Evolutionary conservation across 2,329 filamentous ascomycete species (phyloP), one percentile per base, ranked within the genome.

Genomic region (Lojkania enalia): DNA sequence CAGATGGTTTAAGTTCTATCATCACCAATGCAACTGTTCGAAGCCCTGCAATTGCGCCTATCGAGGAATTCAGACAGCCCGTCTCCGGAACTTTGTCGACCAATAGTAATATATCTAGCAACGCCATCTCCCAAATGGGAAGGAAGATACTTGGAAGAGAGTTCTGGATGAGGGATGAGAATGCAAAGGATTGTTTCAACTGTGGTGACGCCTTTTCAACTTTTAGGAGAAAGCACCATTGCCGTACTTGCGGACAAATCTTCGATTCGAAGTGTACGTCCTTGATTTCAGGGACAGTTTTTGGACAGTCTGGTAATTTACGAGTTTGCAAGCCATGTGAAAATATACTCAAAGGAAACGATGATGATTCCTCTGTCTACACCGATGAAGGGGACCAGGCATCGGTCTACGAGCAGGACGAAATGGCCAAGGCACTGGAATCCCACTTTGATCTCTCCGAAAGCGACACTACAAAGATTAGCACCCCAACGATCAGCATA

Each of bases 91-190:
- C 46, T 20, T n/a, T 27, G 3, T 48, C 58, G 16, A 66, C 64
- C 4, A 46, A 49, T 21, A 60, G 67, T 44, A 70, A 71, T 50
- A 64, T 79, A 42, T 73, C 74, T 12, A 63, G 54, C 16, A 64
- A 51, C 25, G 54, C 64, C 3, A 60, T 68, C 20, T 61, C 68
- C 38, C 85, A 87, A 56, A 86, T 96, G 77, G 84, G 87, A 51
- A 88, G 89, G 60, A 90, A 92, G 62, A 85, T 99, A 5, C 74
- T 97, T 35, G 95, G 88, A 66, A 94, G 91, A 62, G 91, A 97
- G 57, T 97, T 96, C 59, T 97, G 92, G 94, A 99, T 99, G 94
- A 88, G 90, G 48, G 94, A 99, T 65, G 94, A 97, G 63, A 96
- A 95, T 51, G 95, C 92, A 48, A 97, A 95, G 66, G 92, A 96